phyloP scores from a whole-genome alignment of 2,329 filamentous ascomycete species.

The Pezicula radicicola region DNA sequence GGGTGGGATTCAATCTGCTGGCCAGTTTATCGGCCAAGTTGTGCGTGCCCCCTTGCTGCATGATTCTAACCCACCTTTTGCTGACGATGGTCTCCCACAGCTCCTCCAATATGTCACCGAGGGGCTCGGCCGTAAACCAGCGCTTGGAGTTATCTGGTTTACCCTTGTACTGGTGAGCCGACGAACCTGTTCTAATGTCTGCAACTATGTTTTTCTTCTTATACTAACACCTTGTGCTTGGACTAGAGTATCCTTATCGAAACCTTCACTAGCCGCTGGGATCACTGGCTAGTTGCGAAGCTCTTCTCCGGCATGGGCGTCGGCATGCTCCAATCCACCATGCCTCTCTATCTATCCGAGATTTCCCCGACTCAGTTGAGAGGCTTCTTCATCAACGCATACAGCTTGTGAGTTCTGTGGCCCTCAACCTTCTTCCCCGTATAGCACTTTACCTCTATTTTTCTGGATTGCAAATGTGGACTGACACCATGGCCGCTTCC shows the following conservation, averaged over 20 bases:
- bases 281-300: conserved; percentile 17
- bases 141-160: conserved; percentile 30
- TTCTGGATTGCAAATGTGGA: too few relatives aligned
- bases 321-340: conserved; percentile 17
- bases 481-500: neutral
- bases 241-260: conserved; percentile 15
- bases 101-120: conserved; percentile 20
- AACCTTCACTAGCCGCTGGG: conserved; percentile 13
- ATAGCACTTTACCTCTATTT: too few relatives aligned
- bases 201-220: neutral
- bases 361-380: conserved; percentile 16
- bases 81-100: conserved; percentile 4
- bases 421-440: conserved; percentile 8
- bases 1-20: conserved; percentile 17
- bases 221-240: neutral
- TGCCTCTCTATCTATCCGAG: conserved; percentile 18
- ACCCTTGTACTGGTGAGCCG: conserved; percentile 23
- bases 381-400: conserved; percentile 14
- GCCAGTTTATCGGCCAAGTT: conserved; percentile 20
- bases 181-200: neutral
- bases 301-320: conserved; percentile 17
- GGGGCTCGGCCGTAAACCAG: conserved; percentile 28
- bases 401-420: conserved; percentile 12
- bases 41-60: conserved; percentile 16
- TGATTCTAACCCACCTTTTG: neutral